A percentile compares a stretch with the other conserved stretches of the same genome.
phyloP scores from a whole-genome alignment of 495 filamentous ascomycete species.

The Podospora appendiculata region DNA sequence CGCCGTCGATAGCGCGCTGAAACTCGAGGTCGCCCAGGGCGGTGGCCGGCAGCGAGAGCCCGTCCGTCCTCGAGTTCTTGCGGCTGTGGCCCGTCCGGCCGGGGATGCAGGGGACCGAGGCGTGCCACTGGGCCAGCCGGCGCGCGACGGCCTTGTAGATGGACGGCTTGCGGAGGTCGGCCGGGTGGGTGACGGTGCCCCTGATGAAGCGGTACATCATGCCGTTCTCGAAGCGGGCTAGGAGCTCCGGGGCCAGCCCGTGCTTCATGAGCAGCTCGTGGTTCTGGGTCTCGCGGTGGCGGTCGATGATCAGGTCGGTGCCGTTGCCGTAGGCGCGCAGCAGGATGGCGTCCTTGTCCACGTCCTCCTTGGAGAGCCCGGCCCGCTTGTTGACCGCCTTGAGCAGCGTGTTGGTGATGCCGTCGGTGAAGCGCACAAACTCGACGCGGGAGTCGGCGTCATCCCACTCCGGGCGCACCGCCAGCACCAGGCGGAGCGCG shows the following conservation, averaged over 20 bases:
- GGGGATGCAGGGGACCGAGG: constrained; percentile 56
- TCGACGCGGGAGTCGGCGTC: constrained; percentile 67
- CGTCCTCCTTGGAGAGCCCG: constrained; percentile 65
- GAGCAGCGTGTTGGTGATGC: constrained; percentile 91
- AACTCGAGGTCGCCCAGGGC: constrained; percentile 22
- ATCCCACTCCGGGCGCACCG: constrained; percentile 79
- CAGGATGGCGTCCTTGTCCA: constrained; percentile 82
- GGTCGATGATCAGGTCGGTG: constrained; percentile 92
- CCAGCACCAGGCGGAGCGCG: constrained; percentile 68
- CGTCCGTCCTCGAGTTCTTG: constrained; percentile 22
- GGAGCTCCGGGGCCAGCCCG: constrained; percentile 74
- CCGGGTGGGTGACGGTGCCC: constrained; percentile 68
- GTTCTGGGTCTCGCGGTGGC: constrained; percentile 69
- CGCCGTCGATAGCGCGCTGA: constrained; percentile 43
- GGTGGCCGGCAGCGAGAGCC: constrained; percentile 7
- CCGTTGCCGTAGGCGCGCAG: constrained; percentile 91
- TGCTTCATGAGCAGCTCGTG: constrained; percentile 65
- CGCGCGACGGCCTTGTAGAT: constrained; percentile 80
- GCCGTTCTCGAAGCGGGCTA: constrained; percentile 93
- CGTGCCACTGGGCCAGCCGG: constrained; percentile 88
- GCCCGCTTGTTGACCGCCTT: constrained; percentile 80
- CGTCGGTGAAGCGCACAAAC: constrained; percentile 88
- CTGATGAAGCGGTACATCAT: constrained; percentile 88
- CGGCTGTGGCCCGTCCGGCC: constrained; percentile 28
- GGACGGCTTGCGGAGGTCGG: constrained; percentile 60